Percentiles rank a stretch among this genome's conserved stretches.
Evolutionary conservation across 371 early-diverging fungal species (phyloP).

Genomic region (Mortierella sp.): DNA sequence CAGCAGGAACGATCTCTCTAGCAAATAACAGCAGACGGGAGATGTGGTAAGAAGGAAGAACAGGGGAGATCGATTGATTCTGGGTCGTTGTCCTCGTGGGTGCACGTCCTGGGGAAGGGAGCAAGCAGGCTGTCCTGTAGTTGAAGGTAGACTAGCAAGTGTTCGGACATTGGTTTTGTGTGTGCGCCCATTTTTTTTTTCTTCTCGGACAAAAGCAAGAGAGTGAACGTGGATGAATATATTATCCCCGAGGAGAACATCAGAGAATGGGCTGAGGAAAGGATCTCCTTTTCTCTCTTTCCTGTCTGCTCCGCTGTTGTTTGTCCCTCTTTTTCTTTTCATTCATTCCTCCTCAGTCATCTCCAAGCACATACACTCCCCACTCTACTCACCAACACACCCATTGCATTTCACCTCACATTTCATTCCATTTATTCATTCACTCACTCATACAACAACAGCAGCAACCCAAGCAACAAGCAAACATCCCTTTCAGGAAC

Average conservation of each 20-base stretch:
- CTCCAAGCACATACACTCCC: neutral
- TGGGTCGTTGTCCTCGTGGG: neutral
- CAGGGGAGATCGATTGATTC: neutral
- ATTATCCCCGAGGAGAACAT: conserved; percentile 14
- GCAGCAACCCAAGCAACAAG: no score
- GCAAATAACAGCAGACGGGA: no score
- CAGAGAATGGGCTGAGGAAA: conserved; percentile 2
- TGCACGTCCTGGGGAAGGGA: neutral
- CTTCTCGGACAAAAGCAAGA: neutral
- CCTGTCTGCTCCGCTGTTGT: neutral
- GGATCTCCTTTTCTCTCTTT: neutral
- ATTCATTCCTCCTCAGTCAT: neutral
- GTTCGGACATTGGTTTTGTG: no score
- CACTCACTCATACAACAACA: neutral
- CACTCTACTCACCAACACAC: neutral
- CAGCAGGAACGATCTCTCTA: neutral
- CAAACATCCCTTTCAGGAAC: neutral
- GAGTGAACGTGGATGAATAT: conserved; percentile 15
- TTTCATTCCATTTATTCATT: neutral
- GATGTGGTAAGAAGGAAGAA: no score
- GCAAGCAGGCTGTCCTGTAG: neutral
- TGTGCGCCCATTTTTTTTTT: no score
- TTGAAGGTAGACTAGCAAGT: no score
- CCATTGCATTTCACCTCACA: neutral
- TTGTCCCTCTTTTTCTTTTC: neutral